Conservation (phyloP, 192 early-diverging fungal species). For the Backusella mclennaniae region DNA sequence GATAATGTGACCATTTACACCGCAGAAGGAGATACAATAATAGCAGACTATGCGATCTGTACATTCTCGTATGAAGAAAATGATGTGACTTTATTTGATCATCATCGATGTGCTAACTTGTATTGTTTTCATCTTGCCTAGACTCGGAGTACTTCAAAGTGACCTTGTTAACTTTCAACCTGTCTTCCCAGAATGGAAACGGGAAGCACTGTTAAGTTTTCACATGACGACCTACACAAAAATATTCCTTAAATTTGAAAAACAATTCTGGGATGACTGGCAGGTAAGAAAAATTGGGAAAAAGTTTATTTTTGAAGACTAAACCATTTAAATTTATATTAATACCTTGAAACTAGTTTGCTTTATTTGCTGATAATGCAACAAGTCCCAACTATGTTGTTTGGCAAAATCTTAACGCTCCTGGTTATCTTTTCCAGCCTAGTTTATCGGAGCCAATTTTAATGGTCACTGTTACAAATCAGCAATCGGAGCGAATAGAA, state of each 20-base stretch:
- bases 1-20: slow-evolving; percentile 28
- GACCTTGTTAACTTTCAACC: slow-evolving; percentile 32
- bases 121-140: slow-evolving; percentile 7
- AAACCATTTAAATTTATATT: not conserved
- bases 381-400: slow-evolving; percentile 11
- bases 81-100: not conserved
- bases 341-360: slow-evolving; percentile 18
- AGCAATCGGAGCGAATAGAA: slow-evolving; percentile 25
- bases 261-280: slow-evolving; percentile 36
- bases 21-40: slow-evolving; percentile 18
- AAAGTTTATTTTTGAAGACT: not conserved
- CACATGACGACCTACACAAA: slow-evolving; percentile 42
- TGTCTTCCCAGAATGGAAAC: slow-evolving; percentile 39
- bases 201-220: slow-evolving; percentile 36
- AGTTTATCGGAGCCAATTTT: slow-evolving; percentile 21
- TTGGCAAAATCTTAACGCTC: slow-evolving; percentile 29
- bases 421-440: slow-evolving; percentile 16
- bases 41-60: slow-evolving; percentile 37
- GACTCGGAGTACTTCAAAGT: slow-evolving; percentile 39
- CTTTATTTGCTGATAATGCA: slow-evolving; percentile 25
- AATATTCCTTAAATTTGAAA: slow-evolving; percentile 38
- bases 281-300: slow-evolving; percentile 24
- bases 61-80: slow-evolving; percentile 34
- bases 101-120: not conserved
- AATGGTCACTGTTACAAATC: slow-evolving; percentile 31